Conservation (phyloP, 2,329 filamentous ascomycete species). For the Microcyclosporella mali region DNA sequence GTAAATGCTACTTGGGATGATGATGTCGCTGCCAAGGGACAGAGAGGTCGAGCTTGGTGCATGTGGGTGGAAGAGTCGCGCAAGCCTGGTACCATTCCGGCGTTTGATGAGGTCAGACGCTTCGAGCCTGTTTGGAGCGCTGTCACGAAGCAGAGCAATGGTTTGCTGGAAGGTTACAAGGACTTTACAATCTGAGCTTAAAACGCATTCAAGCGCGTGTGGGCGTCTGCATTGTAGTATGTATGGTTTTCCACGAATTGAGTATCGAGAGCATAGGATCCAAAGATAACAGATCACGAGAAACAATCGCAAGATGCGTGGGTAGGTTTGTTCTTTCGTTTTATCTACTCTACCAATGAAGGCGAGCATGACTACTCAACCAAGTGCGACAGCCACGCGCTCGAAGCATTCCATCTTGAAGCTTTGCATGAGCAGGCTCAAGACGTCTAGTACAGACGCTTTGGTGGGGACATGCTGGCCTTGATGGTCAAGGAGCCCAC, state of each 20-base stretch:
- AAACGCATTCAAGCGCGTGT: too few species aligned
- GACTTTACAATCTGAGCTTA: constrained; percentile 46
- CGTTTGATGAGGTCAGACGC: constrained; percentile 69
- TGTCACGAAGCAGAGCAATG: constrained; percentile 67
- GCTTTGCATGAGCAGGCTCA: constrained; percentile 9
- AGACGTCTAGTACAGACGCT: constrained; percentile 80
- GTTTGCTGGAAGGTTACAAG: constrained; percentile 74
- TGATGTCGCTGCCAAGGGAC: constrained; percentile 29
- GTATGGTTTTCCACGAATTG: too few species aligned
- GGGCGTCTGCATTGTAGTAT: too few species aligned
- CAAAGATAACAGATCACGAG: too few species aligned
- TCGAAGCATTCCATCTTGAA: constrained; percentile 25
- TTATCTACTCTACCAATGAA: constrained; percentile 26
- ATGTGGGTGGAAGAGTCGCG: constrained; percentile 80
- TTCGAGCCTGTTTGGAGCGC: constrained; percentile 77
- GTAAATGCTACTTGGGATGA: constrained; percentile 62
- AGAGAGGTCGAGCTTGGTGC: constrained; percentile 67
- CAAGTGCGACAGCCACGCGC: constrained; percentile 17
- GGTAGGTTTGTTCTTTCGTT: too few species aligned
- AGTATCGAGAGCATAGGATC: too few species aligned
- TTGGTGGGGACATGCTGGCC: constrained; percentile 98
- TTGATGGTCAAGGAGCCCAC: constrained; percentile 99
- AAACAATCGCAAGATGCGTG: too few species aligned
- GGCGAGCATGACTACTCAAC: constrained; percentile 24
- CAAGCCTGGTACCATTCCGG: constrained; percentile 63